These are phyloP conservation scores for Yamadazyma phyllophila DNA, from an alignment of 805 yeast species.

Conservation along the genomic window DNA sequence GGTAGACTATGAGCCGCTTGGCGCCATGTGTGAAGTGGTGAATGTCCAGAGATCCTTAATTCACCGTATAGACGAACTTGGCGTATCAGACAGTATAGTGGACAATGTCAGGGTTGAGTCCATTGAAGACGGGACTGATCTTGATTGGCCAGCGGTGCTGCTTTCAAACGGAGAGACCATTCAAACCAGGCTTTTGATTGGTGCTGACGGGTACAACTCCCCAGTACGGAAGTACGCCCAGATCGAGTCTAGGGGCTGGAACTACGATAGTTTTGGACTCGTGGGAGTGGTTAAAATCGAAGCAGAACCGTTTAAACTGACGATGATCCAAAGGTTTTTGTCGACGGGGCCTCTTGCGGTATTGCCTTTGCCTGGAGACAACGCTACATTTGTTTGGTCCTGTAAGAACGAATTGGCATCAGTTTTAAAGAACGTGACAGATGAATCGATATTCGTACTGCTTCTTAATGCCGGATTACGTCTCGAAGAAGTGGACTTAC, in stretches of 20 bases:
- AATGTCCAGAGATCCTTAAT: slow-evolving; percentile 78
- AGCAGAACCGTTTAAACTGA: slow-evolving; percentile 54
- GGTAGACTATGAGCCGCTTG: slow-evolving; percentile 42
- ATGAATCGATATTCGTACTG: slow-evolving; percentile 55
- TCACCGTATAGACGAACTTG: slow-evolving; percentile 38
- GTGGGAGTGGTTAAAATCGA: slow-evolving; percentile 83
- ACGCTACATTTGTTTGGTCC: slow-evolving; percentile 94
- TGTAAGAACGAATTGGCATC: slow-evolving; percentile 73
- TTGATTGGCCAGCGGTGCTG: slow-evolving; percentile 75
- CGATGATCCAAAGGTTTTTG: slow-evolving; percentile 93
- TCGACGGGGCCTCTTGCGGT: slow-evolving; percentile 92
- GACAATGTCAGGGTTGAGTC: slow-evolving; percentile 68
- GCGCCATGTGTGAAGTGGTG: slow-evolving; percentile 84
- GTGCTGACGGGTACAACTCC: slow-evolving; percentile 95
- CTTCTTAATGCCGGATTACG: slow-evolving; percentile 84
- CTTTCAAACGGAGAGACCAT: slow-evolving; percentile 62
- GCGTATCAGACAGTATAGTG: slow-evolving; percentile 35
- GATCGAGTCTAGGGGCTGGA: slow-evolving; percentile 90
- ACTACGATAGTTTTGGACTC: slow-evolving; percentile 82
- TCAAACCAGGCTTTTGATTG: slow-evolving; percentile 75
- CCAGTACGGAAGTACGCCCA: slow-evolving; percentile 83
- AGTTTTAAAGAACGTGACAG: slow-evolving; percentile 55
- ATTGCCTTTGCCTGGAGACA: slow-evolving; percentile 80
- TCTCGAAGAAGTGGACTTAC: slow-evolving; percentile 73
- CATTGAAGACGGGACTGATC: slow-evolving; percentile 32